phyloP scores from a whole-genome alignment of 169 alveolate species.

The Theileria sp. region DNA sequence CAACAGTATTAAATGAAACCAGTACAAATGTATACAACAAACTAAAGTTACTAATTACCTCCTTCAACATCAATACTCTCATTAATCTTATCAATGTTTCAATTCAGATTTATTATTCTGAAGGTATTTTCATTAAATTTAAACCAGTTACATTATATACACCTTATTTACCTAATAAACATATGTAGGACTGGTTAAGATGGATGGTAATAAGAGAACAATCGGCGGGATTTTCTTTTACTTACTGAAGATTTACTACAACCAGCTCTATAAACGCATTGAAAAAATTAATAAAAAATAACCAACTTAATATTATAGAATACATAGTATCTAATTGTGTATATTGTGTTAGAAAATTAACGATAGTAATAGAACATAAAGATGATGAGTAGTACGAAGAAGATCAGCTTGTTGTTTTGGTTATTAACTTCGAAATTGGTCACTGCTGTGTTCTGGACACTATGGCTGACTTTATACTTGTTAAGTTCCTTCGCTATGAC shows the following conservation, averaged over 20 bases:
- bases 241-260: constrained; percentile 38
- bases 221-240: constrained; percentile 62
- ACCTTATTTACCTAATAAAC: too few relatives aligned
- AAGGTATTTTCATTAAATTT: constrained; percentile 26
- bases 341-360: neutral
- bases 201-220: constrained; percentile 35
- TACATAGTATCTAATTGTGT: neutral
- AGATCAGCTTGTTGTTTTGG: neutral
- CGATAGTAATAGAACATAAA: neutral
- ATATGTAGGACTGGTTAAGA: neutral
- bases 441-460: neutral
- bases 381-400: neutral
- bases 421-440: neutral
- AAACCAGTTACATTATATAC: too few relatives aligned
- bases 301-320: neutral
- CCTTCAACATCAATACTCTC: constrained; percentile 7
- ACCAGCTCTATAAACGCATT: constrained; percentile 17
- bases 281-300: constrained; percentile 16
- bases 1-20: neutral
- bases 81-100: constrained; percentile 27
- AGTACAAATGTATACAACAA: constrained; percentile 22
- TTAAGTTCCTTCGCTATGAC: neutral
- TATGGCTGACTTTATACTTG: neutral
- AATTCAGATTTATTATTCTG: constrained; percentile 28
- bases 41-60: constrained; percentile 16